phyloP scores from a whole-genome alignment of 371 early-diverging fungal species.

The Syncephalis plumigaleata region DNA sequence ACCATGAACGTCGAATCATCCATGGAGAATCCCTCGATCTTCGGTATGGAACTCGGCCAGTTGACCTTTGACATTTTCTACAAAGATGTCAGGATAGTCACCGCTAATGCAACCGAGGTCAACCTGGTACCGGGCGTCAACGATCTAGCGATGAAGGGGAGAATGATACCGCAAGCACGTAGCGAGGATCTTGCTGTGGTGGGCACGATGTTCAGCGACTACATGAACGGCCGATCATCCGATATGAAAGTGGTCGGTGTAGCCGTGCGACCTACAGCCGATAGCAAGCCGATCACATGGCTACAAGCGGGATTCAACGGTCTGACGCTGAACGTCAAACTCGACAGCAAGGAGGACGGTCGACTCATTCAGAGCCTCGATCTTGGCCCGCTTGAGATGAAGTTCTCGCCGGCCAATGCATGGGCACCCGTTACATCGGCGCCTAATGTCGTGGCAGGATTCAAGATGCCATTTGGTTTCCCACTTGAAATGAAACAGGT shows the following conservation, averaged over 20 bases:
- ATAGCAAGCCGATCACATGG: slow-evolving; percentile 4
- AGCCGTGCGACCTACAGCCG: slow-evolving; percentile 3
- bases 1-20: slow-evolving; percentile 22
- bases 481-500: slow-evolving; percentile 6
- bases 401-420: background rate
- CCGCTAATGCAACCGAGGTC: slow-evolving; percentile 17
- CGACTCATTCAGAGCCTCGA: slow-evolving; percentile 1
- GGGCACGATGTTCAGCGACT: slow-evolving; percentile 24
- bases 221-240: slow-evolving; percentile 24
- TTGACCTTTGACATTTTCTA: slow-evolving; percentile 23
- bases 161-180: slow-evolving; percentile 18
- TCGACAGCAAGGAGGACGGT: slow-evolving; percentile 1
- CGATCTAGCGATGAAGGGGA: slow-evolving; percentile 22
- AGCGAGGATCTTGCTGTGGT: slow-evolving; percentile 16
- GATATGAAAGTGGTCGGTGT: slow-evolving; percentile 15
- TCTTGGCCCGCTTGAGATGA: slow-evolving; percentile 3
- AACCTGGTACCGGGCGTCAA: slow-evolving; percentile 21
- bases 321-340: slow-evolving; percentile 1
- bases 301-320: slow-evolving; percentile 6
- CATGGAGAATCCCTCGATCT: slow-evolving; percentile 27
- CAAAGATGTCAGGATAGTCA: slow-evolving; percentile 21
- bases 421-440: slow-evolving; percentile 3
- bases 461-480: slow-evolving; percentile 8
- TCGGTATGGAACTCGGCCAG: slow-evolving; percentile 29
- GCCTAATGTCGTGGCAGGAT: background rate